A percentile compares a stretch with the other conserved stretches of the same genome.
phyloP scores from a whole-genome alignment of 2,329 filamentous ascomycete species.

The Monosporascus sp. region DNA sequence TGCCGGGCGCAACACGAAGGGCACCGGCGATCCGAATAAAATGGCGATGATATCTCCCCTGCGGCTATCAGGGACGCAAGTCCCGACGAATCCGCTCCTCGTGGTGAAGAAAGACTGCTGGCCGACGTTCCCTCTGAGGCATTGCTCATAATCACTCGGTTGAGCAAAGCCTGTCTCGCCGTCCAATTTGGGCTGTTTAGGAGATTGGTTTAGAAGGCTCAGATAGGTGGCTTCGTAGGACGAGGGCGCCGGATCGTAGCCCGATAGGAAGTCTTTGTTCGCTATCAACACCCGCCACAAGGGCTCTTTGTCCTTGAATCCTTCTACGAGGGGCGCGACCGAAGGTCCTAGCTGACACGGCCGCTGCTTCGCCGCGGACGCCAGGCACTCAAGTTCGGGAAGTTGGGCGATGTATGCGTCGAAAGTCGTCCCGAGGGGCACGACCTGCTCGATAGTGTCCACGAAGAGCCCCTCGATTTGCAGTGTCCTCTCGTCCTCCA shows the following conservation, averaged over 20 bases:
- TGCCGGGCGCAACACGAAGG: constrained; percentile 2
- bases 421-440: constrained; percentile 1
- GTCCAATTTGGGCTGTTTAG: background rate
- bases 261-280: constrained; percentile 1
- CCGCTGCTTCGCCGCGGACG: too few relatives aligned
- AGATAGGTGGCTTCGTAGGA: constrained; percentile 4
- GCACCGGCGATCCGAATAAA: constrained; percentile 4
- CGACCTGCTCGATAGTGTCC: constrained; percentile 4
- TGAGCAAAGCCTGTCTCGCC: too few relatives aligned
- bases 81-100: constrained; percentile 4
- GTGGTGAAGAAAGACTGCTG: constrained; percentile 4
- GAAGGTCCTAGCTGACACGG: too few relatives aligned
- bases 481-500: constrained; percentile 1
- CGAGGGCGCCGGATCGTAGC: constrained; percentile 2
- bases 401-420: background rate
- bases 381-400: background rate
- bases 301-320: background rate
- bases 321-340: background rate
- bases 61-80: constrained; percentile 2
- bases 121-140: background rate
- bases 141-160: background rate
- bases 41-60: constrained; percentile 5
- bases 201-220: background rate
- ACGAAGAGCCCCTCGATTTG: constrained; percentile 6
- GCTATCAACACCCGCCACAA: constrained; percentile 1